phyloP scores from a whole-genome alignment of 1,284 basidiomycete species.

The Ganoderma multipileum region DNA sequence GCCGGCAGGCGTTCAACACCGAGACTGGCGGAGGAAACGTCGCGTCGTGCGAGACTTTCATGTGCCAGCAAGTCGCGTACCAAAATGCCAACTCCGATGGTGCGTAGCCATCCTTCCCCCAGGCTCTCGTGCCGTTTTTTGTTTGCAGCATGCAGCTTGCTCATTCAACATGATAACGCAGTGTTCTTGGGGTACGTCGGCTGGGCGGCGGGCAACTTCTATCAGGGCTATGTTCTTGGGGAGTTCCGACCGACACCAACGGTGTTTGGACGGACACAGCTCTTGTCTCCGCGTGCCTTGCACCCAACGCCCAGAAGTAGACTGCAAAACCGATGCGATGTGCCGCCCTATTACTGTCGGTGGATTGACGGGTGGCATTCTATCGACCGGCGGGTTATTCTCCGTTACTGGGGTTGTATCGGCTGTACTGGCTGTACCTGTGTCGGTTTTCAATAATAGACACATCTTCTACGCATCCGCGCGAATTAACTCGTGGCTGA shows the following conservation, averaged over 20 bases:
- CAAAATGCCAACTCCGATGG: constrained; percentile 59
- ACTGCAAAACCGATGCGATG: background rate
- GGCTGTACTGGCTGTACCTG: background rate
- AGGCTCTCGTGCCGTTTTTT: background rate
- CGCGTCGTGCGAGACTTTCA: constrained; percentile 51
- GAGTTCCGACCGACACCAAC: constrained; percentile 46
- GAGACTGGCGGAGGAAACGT: constrained; percentile 69
- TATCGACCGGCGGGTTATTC: background rate
- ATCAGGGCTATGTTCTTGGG: constrained; percentile 42
- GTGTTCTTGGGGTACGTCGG: constrained; percentile 53
- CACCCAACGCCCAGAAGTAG: constrained; percentile 40
- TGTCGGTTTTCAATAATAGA: background rate
- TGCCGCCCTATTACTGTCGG: background rate
- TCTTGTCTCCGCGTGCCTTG: constrained; percentile 48
- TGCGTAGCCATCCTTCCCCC: constrained; percentile 30
- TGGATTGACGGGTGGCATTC: background rate
- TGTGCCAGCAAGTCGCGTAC: constrained; percentile 58
- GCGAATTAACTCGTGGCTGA: background rate
- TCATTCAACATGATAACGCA: constrained; percentile 13
- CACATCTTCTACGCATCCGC: background rate
- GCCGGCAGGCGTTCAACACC: constrained; percentile 66
- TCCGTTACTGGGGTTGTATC: background rate
- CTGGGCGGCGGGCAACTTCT: constrained; percentile 51
- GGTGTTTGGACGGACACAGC: constrained; percentile 50
- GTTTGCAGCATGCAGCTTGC: background rate